Conservation (phyloP, 2,329 filamentous ascomycete genomes). For the Venturia carpophila region DNA sequence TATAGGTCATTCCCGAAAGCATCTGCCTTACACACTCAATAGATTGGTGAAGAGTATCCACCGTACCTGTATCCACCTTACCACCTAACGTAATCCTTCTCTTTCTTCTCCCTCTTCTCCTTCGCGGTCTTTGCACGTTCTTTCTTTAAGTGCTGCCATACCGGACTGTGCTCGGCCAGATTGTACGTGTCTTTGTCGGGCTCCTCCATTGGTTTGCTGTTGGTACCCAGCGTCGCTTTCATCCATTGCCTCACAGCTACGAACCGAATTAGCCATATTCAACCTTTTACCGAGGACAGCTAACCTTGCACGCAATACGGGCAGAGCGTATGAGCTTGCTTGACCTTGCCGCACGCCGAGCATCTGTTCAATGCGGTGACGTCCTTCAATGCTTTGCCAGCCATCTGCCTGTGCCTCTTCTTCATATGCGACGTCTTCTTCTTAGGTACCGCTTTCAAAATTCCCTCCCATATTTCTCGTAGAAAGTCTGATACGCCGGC, state of each 20-base stretch:
- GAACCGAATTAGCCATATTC: neutral
- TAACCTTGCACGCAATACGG: constrained; percentile 77
- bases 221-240: constrained; percentile 2
- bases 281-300: neutral
- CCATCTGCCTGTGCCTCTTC: constrained; percentile 87
- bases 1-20: neutral
- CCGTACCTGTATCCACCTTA: neutral
- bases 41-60: neutral
- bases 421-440: constrained; percentile 98
- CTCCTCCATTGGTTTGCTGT: neutral
- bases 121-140: neutral
- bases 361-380: constrained; percentile 81
- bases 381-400: constrained; percentile 90
- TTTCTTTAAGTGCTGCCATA: constrained; percentile 13
- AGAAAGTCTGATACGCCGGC: constrained; percentile 46
- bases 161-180: constrained; percentile 9
- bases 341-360: constrained; percentile 77
- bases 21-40: too few species aligned
- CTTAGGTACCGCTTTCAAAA: constrained; percentile 90
- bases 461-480: constrained; percentile 82
- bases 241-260: constrained; percentile 9
- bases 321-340: constrained; percentile 84
- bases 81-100: constrained; percentile 8
- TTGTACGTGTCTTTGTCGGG: constrained; percentile 8
- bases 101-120: constrained; percentile 1